A percentile compares a stretch with the other conserved stretches of the same genome.
phyloP scores from a whole-genome alignment of 108 stramenopile genomes.

The Nannochloropsis salina region DNA sequence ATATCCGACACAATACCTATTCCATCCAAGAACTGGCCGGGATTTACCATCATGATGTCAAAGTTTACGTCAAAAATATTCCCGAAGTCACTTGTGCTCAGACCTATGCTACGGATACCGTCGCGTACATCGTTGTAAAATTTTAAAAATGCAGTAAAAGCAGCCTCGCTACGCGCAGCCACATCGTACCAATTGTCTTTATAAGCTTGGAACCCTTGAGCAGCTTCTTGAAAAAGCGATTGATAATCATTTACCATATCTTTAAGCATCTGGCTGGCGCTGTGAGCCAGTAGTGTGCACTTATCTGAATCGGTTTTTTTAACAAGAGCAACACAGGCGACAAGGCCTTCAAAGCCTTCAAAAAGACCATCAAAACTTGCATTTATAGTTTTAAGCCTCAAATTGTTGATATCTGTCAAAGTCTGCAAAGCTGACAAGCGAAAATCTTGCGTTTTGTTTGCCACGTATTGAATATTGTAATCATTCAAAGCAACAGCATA shows the following conservation, averaged over 20 bases:
- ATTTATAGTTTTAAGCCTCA: background rate
- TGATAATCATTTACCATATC: background rate
- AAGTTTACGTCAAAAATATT: background rate
- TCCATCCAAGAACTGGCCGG: conserved; percentile 1
- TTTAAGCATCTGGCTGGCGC: background rate
- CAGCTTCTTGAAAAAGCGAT: background rate
- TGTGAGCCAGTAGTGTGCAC: background rate
- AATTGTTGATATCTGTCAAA: background rate
- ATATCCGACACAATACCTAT: background rate
- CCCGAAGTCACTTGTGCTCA: conserved; percentile 16
- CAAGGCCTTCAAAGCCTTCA: background rate
- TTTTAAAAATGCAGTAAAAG: background rate
- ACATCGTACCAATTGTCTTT: conserved; percentile 1
- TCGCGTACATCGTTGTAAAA: background rate
- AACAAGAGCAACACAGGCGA: background rate
- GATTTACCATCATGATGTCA: background rate
- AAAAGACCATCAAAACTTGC: background rate
- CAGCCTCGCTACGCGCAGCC: background rate
- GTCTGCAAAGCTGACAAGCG: background rate
- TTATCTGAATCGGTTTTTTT: no score
- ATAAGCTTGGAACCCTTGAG: background rate
- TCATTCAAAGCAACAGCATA: background rate
- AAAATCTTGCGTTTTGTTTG: background rate
- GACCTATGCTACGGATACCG: background rate
- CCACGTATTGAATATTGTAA: background rate